Evolutionary conservation across 352 stramenopile species (phyloP).

Genomic region (Globisporangium viniferum): DNA sequence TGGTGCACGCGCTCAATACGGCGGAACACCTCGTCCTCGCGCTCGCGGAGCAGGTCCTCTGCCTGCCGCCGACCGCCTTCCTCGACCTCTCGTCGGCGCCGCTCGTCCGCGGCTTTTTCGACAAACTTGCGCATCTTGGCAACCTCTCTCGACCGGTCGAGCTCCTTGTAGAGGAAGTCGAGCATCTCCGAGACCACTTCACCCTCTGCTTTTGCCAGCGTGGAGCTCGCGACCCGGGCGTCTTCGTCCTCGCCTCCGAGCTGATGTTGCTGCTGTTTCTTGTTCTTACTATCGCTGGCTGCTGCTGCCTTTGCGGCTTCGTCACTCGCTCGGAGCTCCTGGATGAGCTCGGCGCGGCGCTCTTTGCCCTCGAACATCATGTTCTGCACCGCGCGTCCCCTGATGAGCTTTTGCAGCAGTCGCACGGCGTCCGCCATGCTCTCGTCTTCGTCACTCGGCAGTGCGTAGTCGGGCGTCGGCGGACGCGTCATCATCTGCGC

Average conservation of each 20-base stretch:
- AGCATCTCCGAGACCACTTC: constrained; percentile 88
- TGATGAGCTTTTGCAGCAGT: constrained; percentile 86
- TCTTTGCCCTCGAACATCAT: constrained; percentile 93
- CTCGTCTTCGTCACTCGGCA: constrained; percentile 42
- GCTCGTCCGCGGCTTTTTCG: constrained; percentile 57
- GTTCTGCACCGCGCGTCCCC: constrained; percentile 90
- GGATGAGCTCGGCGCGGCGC: constrained; percentile 83
- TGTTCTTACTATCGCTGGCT: background rate
- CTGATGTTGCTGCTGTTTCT: constrained; percentile 15
- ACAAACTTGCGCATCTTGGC: constrained; percentile 75
- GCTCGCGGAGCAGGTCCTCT: constrained; percentile 77
- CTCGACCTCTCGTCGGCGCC: constrained; percentile 73
- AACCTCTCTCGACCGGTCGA: constrained; percentile 77
- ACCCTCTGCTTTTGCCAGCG: constrained; percentile 72
- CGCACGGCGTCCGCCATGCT: constrained; percentile 58
- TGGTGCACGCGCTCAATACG: constrained; percentile 77
- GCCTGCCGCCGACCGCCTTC: constrained; percentile 86
- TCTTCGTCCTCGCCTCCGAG: constrained; percentile 36
- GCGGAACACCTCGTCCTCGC: constrained; percentile 81
- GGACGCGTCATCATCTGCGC: constrained; percentile 57
- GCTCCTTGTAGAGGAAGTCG: constrained; percentile 88
- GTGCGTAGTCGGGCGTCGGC: constrained; percentile 72
- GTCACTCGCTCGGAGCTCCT: constrained; percentile 82
- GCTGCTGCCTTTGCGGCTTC: constrained; percentile 27
- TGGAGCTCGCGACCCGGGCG: constrained; percentile 35